Percentiles rank a stretch among this genome's conserved stretches.
These are phyloP conservation scores for Apiotrichum montevideense DNA, from an alignment of 1,284 basidiomycete species.

Conservation along the genomic window DNA sequence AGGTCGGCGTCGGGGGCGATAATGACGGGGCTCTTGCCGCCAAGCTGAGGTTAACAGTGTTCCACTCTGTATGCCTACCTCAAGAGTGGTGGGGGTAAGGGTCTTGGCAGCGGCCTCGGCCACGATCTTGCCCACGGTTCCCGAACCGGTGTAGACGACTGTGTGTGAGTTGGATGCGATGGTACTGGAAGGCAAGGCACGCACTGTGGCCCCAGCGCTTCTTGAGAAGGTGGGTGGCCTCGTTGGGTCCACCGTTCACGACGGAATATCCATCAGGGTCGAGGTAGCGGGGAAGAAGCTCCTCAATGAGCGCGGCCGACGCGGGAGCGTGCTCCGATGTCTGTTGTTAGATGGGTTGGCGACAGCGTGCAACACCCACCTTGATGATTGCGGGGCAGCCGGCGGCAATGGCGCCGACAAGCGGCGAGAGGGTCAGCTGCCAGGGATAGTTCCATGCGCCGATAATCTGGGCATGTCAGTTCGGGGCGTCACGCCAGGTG, in stretches of 20 bases:
- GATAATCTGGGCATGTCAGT: constrained; percentile 31
- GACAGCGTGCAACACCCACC: constrained; percentile 17
- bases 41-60: constrained; percentile 50
- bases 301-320: constrained; percentile 60
- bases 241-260: constrained; percentile 68
- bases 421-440: constrained; percentile 52
- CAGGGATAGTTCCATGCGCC: constrained; percentile 55
- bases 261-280: constrained; percentile 66
- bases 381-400: constrained; percentile 71
- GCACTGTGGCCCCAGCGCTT: constrained; percentile 80
- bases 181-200: constrained; percentile 25
- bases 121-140: constrained; percentile 68
- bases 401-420: constrained; percentile 73
- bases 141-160: constrained; percentile 63
- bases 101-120: constrained; percentile 77
- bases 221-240: constrained; percentile 71
- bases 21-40: constrained; percentile 78
- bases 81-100: constrained; percentile 70
- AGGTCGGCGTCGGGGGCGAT: constrained; percentile 59
- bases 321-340: constrained; percentile 72
- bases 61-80: neutral
- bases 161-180: constrained; percentile 22
- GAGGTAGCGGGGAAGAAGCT: constrained; percentile 73
- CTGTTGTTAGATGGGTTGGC: constrained; percentile 14
- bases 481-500: neutral